Conservation (phyloP, 768 basidiomycete genomes). For the Mycena rosella region DNA sequence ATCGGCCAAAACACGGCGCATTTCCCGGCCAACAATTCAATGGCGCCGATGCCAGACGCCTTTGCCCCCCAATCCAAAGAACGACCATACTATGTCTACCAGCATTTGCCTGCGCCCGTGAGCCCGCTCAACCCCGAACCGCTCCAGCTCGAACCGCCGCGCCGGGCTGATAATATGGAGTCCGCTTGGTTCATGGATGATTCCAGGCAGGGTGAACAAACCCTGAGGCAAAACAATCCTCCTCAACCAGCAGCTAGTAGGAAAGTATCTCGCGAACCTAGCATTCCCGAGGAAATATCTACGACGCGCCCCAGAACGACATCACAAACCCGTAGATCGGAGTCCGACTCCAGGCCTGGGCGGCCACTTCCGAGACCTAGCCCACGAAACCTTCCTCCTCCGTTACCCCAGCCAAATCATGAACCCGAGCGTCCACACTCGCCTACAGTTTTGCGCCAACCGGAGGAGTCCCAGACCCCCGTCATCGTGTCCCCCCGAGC, state of each 20-base stretch:
- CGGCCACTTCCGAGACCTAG: background rate
- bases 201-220: background rate
- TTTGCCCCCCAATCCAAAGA: slow-evolving; percentile 9
- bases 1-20: background rate
- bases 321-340: background rate
- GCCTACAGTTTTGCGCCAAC: slow-evolving; percentile 12
- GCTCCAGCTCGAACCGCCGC: background rate
- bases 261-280: background rate
- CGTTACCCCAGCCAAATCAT: background rate
- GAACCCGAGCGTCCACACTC: slow-evolving; percentile 4
- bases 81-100: slow-evolving; percentile 8
- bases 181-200: slow-evolving; percentile 26
- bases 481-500: slow-evolving; percentile 6
- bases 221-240: background rate
- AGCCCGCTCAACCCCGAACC: slow-evolving; percentile 25
- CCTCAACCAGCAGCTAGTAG: background rate
- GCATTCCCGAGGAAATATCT: background rate
- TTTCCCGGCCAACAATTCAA: background rate
- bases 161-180: background rate
- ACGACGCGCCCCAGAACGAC: background rate
- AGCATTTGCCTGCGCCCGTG: background rate
- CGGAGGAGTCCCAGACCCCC: background rate
- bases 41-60: background rate
- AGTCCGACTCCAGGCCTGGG: background rate
- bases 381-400: background rate